Evolutionary conservation across 257 asterid species (phyloP).

Genomic region (Solanum pinnatisectum): DNA sequence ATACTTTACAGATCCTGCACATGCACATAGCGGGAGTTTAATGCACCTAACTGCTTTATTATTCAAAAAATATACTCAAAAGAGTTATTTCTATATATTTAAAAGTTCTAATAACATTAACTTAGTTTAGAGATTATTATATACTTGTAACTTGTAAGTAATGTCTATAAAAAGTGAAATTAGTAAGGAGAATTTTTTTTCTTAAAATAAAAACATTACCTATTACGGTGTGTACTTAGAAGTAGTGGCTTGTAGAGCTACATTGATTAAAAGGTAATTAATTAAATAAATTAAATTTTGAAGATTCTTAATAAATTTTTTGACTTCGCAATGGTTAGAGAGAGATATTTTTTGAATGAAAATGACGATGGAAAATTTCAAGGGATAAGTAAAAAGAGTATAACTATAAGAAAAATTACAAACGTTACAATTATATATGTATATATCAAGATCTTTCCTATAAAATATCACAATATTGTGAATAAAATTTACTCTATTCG

Average conservation of each 20-base stretch:
- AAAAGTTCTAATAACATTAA: background rate
- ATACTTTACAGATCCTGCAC: too few species aligned
- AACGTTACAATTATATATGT: too few species aligned
- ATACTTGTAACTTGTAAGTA: background rate
- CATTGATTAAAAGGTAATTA: background rate
- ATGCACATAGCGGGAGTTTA: background rate
- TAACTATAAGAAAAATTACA: too few species aligned
- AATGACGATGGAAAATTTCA: background rate
- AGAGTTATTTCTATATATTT: background rate
- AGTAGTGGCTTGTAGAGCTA: background rate
- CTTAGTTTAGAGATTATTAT: background rate
- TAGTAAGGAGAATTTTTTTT: background rate
- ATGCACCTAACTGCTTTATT: background rate
- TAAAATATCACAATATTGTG: too few species aligned
- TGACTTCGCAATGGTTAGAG: background rate
- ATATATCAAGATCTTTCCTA: too few species aligned
- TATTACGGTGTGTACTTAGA: background rate
- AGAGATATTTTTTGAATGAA: too few species aligned
- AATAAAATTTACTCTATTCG: too few species aligned
- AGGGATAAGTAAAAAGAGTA: too few species aligned
- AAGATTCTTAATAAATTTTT: too few species aligned
- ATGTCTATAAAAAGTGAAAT: background rate
- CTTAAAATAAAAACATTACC: background rate
- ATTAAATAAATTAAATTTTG: too few species aligned
- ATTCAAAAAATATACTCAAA: background rate